A percentile compares a stretch with the other conserved stretches of the same genome.
Conservation (phyloP, 768 basidiomycete genomes). For the Trametes cubensis region DNA sequence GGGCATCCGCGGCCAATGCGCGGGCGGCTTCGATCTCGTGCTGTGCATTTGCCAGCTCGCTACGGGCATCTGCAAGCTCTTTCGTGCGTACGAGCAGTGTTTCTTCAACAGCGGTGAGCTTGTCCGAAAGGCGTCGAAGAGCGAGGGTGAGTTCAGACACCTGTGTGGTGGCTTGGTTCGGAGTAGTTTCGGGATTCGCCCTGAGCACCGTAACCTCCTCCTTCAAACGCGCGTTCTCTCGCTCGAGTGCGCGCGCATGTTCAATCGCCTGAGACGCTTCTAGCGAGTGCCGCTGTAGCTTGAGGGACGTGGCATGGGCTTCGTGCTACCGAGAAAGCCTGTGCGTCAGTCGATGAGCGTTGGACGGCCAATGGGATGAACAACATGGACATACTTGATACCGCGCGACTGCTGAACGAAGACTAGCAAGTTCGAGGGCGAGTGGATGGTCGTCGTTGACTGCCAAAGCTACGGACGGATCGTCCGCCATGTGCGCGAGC, state of each 20-base stretch:
- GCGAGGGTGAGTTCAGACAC: constrained; percentile 65
- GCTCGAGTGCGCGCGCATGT: constrained; percentile 51
- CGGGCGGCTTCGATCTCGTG: constrained; percentile 54
- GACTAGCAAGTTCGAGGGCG: constrained; percentile 39
- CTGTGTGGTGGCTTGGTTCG: constrained; percentile 41
- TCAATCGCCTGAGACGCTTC: constrained; percentile 54
- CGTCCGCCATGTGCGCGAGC: constrained; percentile 21
- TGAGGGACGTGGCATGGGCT: constrained; percentile 64
- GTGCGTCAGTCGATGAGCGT: constrained; percentile 31
- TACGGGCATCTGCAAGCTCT: constrained; percentile 47
- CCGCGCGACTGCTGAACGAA: constrained; percentile 37
- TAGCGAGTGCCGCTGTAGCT: constrained; percentile 64
- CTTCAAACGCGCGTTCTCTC: constrained; percentile 59
- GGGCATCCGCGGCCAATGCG: constrained; percentile 54
- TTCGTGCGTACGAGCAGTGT: constrained; percentile 51
- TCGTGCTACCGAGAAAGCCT: constrained; percentile 57
- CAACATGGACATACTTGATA: constrained; percentile 38
- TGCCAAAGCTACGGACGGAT: neutral
- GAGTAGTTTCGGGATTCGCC: constrained; percentile 49
- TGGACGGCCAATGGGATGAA: constrained; percentile 2
- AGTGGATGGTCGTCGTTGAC: constrained; percentile 41
- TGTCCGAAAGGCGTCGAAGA: constrained; percentile 67
- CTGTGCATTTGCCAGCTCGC: constrained; percentile 47
- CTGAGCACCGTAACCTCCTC: constrained; percentile 61
- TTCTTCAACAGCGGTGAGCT: constrained; percentile 64